Evolutionary conservation across 495 filamentous ascomycete genomes (phyloP).

Genomic region (Penicillium paxilli): DNA sequence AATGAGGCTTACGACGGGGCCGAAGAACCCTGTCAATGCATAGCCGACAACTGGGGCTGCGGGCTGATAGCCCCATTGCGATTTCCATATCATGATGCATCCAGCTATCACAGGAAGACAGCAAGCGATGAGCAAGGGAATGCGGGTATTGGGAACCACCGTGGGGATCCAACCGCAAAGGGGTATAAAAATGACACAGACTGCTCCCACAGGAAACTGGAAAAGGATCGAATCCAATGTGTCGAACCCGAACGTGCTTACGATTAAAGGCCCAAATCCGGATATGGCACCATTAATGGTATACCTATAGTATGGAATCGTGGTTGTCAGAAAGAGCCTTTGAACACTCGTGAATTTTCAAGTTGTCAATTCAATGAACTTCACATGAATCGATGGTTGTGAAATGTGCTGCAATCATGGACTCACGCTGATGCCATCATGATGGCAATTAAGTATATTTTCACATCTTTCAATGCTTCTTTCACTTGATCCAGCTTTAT

Average conservation of each 20-base stretch:
- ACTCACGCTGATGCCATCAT: conserved; percentile 57
- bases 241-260: conserved; percentile 70
- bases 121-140: conserved; percentile 61
- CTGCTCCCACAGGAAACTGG: conserved; percentile 69
- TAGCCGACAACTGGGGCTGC: conserved; percentile 67
- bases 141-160: conserved; percentile 60
- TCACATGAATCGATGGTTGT: too few species aligned
- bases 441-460: conserved; percentile 54
- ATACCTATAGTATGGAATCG: too few species aligned
- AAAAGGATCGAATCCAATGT: conserved; percentile 67
- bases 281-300: conserved; percentile 75
- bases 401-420: too few species aligned
- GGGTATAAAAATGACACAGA: conserved; percentile 65
- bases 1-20: conserved; percentile 62
- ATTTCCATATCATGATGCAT: conserved; percentile 73
- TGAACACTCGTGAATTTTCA: too few species aligned
- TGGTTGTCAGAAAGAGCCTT: neutral
- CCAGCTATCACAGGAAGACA: conserved; percentile 74
- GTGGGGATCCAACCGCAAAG: conserved; percentile 62
- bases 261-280: conserved; percentile 75
- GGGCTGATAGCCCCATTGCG: conserved; percentile 61
- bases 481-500: conserved; percentile 51
- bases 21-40: conserved; percentile 70
- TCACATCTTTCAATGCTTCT: conserved; percentile 49
- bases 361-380: too few species aligned